A percentile compares a stretch with the other conserved stretches of the same genome.
These are phyloP conservation scores for Gossypium mustelinum DNA, from an alignment of 345 rosid species.

Conservation along the genomic window DNA sequence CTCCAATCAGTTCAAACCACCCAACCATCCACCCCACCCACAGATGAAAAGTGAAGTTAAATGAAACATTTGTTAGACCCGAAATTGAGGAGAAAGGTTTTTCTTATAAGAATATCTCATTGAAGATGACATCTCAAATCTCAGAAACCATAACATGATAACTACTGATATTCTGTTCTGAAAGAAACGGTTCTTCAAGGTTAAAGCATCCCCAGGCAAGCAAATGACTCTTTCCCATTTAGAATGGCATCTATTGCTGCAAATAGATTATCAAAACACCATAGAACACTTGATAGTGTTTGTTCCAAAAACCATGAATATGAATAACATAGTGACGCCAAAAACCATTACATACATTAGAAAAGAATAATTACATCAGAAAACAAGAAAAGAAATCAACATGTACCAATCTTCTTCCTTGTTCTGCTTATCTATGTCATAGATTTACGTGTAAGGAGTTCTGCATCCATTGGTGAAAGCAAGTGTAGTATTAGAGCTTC, in stretches of 20 bases:
- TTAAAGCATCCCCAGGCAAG: conserved; percentile 50
- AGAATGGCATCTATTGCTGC: conserved; percentile 81
- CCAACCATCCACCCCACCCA: background rate
- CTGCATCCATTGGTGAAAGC: conserved; percentile 81
- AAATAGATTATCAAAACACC: conserved; percentile 72
- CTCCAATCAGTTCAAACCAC: conserved; percentile 7
- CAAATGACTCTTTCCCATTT: conserved; percentile 65
- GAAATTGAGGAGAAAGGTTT: background rate
- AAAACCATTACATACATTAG: conserved; percentile 10
- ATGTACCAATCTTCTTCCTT: conserved; percentile 61
- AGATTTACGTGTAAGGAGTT: conserved; percentile 76
- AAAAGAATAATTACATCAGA: conserved; percentile 2
- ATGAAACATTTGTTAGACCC: background rate
- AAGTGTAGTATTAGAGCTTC: conserved; percentile 78
- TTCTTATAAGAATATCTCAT: background rate
- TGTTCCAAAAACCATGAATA: conserved; percentile 47
- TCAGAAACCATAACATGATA: conserved; percentile 2
- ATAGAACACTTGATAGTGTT: conserved; percentile 64
- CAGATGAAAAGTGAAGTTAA: background rate
- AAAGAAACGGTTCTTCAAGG: conserved; percentile 10
- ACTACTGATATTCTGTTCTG: background rate
- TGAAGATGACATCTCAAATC: background rate
- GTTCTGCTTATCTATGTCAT: conserved; percentile 59
- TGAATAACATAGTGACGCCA: conserved; percentile 5
- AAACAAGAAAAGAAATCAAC: background rate